Evolutionary conservation across 1,284 basidiomycete genomes (phyloP).

Genomic region (Ganoderma resinaceum): DNA sequence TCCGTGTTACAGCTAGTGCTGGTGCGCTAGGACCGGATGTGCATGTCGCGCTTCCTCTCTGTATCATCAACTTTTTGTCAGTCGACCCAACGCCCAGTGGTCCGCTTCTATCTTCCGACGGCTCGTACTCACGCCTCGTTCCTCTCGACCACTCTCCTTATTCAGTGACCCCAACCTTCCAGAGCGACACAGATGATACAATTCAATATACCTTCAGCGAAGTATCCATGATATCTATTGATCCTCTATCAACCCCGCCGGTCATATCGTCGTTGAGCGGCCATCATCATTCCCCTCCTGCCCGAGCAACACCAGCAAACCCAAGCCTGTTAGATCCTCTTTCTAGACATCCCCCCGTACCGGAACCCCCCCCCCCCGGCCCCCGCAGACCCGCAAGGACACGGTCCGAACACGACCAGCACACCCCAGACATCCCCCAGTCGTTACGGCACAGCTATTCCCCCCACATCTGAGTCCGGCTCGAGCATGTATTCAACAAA

Average conservation of each 20-base stretch:
- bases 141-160: constrained; percentile 9
- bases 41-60: constrained; percentile 72
- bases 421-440: background rate
- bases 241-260: background rate
- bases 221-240: background rate
- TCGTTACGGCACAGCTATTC: background rate
- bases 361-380: background rate
- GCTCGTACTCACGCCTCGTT: constrained; percentile 31
- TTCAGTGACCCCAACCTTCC: background rate
- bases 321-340: background rate
- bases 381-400: background rate
- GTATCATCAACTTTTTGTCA: constrained; percentile 82
- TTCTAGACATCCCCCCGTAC: background rate
- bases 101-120: constrained; percentile 36
- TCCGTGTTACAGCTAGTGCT: constrained; percentile 75
- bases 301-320: background rate
- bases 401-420: background rate
- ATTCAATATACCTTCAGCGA: background rate
- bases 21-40: constrained; percentile 72
- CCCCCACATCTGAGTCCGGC: constrained; percentile 24
- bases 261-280: background rate
- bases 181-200: background rate
- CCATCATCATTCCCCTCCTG: background rate
- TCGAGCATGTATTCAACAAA: constrained; percentile 36
- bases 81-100: constrained; percentile 74